These are phyloP conservation scores for Blastobotrys persicus DNA, from an alignment of 1,139 yeast species.

Conservation along the genomic window DNA sequence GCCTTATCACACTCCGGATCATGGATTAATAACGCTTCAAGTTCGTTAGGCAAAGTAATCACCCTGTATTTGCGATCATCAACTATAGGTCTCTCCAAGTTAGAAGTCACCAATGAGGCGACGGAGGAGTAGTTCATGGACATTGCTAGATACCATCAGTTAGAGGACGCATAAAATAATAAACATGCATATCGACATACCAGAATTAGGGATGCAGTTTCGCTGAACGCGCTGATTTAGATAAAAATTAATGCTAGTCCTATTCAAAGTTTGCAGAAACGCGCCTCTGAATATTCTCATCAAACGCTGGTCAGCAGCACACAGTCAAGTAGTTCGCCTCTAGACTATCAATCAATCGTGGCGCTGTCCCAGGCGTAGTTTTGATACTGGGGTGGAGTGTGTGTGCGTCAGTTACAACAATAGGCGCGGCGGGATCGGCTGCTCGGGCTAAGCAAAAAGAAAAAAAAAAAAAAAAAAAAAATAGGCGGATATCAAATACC, in stretches of 20 bases:
- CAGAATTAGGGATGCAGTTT: not conserved
- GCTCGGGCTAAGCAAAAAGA: not conserved
- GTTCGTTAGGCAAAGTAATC: conserved; percentile 61
- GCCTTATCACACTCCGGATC: conserved; percentile 88
- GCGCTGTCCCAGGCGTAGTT: conserved; percentile 2
- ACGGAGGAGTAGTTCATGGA: not conserved
- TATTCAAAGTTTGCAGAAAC: not conserved
- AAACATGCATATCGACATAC: not conserved
- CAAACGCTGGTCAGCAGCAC: not conserved
- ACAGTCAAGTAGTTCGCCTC: not conserved
- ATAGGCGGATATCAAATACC: not conserved
- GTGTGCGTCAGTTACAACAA: not conserved
- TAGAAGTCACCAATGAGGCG: conserved; percentile 20
- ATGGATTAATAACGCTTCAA: conserved; percentile 73
- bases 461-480: conserved; percentile 5
- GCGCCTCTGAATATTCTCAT: not conserved
- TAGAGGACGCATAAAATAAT: not conserved
- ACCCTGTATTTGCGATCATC: conserved; percentile 77
- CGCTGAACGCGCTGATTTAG: not conserved
- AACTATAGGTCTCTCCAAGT: conserved; percentile 35
- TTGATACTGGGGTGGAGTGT: conserved; percentile 6
- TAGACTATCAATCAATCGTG: not conserved
- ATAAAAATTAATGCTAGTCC: not conserved
- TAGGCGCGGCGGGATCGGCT: not conserved
- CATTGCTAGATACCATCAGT: not conserved